Evolutionary conservation across 352 stramenopile genomes (phyloP).

Genomic region (Pythium dissotocum): DNA sequence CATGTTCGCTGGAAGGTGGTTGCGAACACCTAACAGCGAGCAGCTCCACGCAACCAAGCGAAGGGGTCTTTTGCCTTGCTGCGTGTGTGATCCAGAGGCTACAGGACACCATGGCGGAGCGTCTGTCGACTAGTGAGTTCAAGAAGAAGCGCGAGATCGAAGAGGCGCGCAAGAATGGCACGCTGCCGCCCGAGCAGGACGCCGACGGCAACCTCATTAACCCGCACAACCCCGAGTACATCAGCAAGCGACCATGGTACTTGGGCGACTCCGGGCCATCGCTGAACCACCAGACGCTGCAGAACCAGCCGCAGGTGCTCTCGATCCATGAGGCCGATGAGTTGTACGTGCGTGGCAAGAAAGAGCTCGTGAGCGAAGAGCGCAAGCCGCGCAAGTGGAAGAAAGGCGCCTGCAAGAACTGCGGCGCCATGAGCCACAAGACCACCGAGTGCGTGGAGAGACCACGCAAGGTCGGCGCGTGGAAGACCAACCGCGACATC

Average conservation of each 20-base stretch:
- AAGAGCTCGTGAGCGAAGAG: constrained; percentile 7
- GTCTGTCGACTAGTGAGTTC: constrained; percentile 77
- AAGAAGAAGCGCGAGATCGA: constrained; percentile 90
- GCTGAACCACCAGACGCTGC: constrained; percentile 93
- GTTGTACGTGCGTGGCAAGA: constrained; percentile 60
- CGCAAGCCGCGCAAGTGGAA: constrained; percentile 62
- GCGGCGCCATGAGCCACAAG: constrained; percentile 92
- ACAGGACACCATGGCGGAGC: constrained; percentile 59
- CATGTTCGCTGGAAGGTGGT: not conserved
- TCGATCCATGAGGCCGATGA: constrained; percentile 90
- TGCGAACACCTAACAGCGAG: not conserved
- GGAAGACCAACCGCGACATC: constrained; percentile 92
- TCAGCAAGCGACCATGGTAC: constrained; percentile 99
- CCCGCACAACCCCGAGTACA: constrained; percentile 99
- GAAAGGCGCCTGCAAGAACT: constrained; percentile 95
- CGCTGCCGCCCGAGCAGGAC: constrained; percentile 85
- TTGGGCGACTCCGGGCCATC: constrained; percentile 92
- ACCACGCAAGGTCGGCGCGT: constrained; percentile 89
- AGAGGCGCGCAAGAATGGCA: constrained; percentile 90
- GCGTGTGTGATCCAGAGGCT: too few species aligned
- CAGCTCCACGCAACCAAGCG: not conserved
- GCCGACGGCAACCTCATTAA: constrained; percentile 97
- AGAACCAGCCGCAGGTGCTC: constrained; percentile 91
- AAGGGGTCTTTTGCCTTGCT: not conserved
- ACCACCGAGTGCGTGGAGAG: constrained; percentile 93